Evolutionary conservation across 352 stramenopile genomes (phyloP).

Genomic region (Globisporangium alternatum): DNA sequence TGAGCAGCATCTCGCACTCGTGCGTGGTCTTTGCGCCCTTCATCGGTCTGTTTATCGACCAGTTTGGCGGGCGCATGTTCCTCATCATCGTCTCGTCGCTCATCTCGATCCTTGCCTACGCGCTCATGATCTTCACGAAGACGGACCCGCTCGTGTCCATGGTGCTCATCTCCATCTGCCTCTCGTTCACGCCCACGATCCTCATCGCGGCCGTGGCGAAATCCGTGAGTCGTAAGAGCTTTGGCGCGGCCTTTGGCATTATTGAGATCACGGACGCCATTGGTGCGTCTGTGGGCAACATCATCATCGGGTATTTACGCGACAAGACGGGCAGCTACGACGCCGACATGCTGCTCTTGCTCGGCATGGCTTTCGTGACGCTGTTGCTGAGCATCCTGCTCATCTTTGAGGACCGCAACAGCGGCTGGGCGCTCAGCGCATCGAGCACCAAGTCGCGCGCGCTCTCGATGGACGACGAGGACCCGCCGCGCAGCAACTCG

Average conservation of each 20-base stretch:
- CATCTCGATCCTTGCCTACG: conserved; percentile 76
- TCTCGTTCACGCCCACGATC: conserved; percentile 87
- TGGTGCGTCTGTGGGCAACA: conserved; percentile 75
- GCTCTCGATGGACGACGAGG: conserved; percentile 64
- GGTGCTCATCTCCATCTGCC: conserved; percentile 83
- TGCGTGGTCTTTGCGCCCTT: conserved; percentile 87
- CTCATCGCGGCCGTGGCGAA: conserved; percentile 85
- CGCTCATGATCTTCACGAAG: conserved; percentile 83
- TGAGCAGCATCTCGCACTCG: conserved; percentile 75
- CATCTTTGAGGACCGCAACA: conserved; percentile 56
- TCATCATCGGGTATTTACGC: conserved; percentile 82
- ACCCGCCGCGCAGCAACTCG: conserved; percentile 35
- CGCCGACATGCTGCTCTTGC: conserved; percentile 81
- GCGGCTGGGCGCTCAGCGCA: conserved; percentile 53
- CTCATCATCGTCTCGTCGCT: conserved; percentile 70
- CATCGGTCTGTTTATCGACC: conserved; percentile 86
- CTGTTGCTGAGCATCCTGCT: conserved; percentile 71
- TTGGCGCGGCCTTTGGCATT: conserved; percentile 85
- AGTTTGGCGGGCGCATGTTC: conserved; percentile 84
- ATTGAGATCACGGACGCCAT: conserved; percentile 86
- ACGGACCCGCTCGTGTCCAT: conserved; percentile 79
- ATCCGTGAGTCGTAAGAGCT: conserved; percentile 67
- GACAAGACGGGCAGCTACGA: conserved; percentile 79
- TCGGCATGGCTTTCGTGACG: conserved; percentile 64
- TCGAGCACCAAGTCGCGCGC: conserved; percentile 47